A percentile compares a stretch with the other conserved stretches of the same genome.
phyloP scores from a whole-genome alignment of 164 flowering plant genomes.

The Taxillus chinensis region DNA sequence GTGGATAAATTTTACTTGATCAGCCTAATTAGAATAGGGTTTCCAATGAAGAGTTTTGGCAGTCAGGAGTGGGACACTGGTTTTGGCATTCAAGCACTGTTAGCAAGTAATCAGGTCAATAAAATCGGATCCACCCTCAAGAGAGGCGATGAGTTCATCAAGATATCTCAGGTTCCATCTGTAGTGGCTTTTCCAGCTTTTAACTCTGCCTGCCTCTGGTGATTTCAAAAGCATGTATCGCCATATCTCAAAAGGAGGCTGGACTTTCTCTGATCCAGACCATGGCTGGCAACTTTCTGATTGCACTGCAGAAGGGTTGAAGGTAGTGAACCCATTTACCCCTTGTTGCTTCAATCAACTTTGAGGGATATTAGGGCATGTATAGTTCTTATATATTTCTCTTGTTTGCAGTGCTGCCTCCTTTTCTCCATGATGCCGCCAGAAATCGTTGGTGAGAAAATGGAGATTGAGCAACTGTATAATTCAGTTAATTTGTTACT shows the following conservation, averaged over 20 bases:
- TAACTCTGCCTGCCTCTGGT: not conserved
- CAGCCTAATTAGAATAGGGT: too few relatives aligned
- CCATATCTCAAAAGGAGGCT: not conserved
- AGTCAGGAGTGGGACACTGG: conserved; percentile 2
- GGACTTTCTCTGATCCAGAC: conserved; percentile 1
- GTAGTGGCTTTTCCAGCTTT: too few relatives aligned
- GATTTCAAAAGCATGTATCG: conserved; percentile 4
- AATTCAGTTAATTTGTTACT: conserved; percentile 42
- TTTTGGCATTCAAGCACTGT: not conserved
- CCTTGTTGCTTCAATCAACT: not conserved
- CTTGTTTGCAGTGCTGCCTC: conserved; percentile 26
- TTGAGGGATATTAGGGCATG: too few relatives aligned
- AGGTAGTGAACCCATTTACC: not conserved
- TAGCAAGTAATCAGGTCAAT: not conserved
- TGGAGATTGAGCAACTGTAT: conserved; percentile 28
- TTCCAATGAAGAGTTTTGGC: not conserved
- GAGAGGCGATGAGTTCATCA: not conserved
- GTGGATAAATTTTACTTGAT: too few relatives aligned
- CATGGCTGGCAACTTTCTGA: conserved; percentile 11
- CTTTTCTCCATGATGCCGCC: conserved; percentile 30
- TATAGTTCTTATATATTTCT: too few relatives aligned
- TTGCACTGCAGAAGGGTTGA: conserved; percentile 21
- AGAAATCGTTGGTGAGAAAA: conserved; percentile 35
- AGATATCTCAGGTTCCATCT: not conserved
- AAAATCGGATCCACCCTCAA: not conserved